A percentile compares a stretch with the other conserved stretches of the same genome.
Conservation (phyloP, 768 basidiomycete genomes). For the Melanogaster broomeanus region DNA sequence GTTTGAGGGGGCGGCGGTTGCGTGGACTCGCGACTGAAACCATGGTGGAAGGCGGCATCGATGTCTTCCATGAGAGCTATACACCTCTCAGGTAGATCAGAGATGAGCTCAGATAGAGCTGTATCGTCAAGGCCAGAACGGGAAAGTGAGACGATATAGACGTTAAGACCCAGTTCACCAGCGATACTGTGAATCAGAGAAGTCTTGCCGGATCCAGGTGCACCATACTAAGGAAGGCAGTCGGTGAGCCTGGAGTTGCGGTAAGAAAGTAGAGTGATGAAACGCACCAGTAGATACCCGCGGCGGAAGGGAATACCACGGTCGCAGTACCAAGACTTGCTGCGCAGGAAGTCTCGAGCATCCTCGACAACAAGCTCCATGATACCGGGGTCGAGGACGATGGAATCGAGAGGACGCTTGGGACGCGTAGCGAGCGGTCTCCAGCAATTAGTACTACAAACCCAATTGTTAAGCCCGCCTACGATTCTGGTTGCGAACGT, state of each 20-base stretch:
- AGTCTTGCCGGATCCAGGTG: constrained; percentile 78
- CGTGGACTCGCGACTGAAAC: constrained; percentile 36
- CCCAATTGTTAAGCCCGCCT: neutral
- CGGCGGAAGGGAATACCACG: constrained; percentile 83
- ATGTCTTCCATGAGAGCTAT: constrained; percentile 86
- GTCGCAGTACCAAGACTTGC: constrained; percentile 70
- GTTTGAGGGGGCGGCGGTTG: neutral
- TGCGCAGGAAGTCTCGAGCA: constrained; percentile 67
- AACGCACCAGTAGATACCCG: constrained; percentile 65
- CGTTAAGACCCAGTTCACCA: constrained; percentile 73
- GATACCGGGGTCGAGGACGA: constrained; percentile 71
- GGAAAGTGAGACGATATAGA: constrained; percentile 73
- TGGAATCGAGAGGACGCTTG: constrained; percentile 66
- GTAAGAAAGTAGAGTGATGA: neutral
- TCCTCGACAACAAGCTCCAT: constrained; percentile 67
- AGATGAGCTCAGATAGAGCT: constrained; percentile 56
- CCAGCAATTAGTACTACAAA: constrained; percentile 45
- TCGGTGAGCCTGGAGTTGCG: neutral
- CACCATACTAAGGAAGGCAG: constrained; percentile 51
- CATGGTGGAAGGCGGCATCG: constrained; percentile 68
- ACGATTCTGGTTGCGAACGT: constrained; percentile 6
- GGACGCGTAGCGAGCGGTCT: constrained; percentile 54
- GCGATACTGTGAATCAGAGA: constrained; percentile 76
- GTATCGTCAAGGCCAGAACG: constrained; percentile 64
- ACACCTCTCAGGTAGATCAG: constrained; percentile 65